Base-by-base conservation (phyloP, 1,139 yeast species). In the Lodderomyces beijingensis region DNA sequence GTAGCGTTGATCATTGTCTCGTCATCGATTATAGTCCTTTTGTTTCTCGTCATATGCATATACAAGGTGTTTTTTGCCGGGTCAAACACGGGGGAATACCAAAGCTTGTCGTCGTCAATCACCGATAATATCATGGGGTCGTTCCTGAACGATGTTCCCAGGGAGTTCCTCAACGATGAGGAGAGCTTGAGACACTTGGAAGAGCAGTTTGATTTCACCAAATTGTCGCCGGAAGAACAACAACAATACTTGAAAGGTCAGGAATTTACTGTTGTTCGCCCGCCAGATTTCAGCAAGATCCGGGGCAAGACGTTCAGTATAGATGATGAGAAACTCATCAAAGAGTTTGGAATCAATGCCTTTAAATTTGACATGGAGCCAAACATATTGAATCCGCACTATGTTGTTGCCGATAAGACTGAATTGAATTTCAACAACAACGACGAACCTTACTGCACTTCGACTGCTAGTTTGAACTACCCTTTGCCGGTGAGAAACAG, bases 401-500 rank as follows among this genome's bases (percentile, higher is more conserved):
- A 47, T 39, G 44, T 71, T 4, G 72, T 82, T 6, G 83, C 78
- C 34, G 91, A 81, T 49, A 70, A 71, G 42, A 69, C 84, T 5
- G 89, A 81, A 42, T 55, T 83, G 12, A 53, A 59, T 30, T 82
- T 83, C 46, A 52, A 65, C 8, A 58, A 64, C 34, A 66, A 67
- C 41, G 70, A 63, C 40, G 37, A 52, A 9, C 68, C 72, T 3
- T 67, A 65, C 45, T 58, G 67, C 5, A 65, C 70, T 0, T 70
- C 81, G 1, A 66, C 73, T 0, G 50, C 70, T 8, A 55, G 71
- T 2, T 57, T 82, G 42, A 82, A 82, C 49, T 67, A 70, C 41
- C 80, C 88, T 9, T 54, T 82, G 27, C 93, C 93, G 0, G 66
- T 68, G 3, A 64, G 63, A 38, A 74, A 76, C 41, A 61, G 83